Evolutionary conservation across 306 rosid genomes (phyloP), one percentile per base, ranked within the genome.

Genomic region (Alnus rubra): DNA sequence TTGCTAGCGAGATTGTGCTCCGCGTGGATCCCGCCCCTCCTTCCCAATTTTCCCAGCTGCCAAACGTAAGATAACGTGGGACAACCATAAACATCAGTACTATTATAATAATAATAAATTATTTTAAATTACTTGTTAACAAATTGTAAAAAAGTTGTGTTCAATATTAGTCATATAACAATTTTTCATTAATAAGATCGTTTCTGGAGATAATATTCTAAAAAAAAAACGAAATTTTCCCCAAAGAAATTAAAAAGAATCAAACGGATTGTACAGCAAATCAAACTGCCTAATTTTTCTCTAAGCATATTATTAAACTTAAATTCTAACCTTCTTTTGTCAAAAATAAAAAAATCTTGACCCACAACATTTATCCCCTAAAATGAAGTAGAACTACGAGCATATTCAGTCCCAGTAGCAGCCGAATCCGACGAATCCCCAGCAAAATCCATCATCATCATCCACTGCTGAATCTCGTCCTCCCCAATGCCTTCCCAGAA

Each of bases 351-450:
- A 23, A 42, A 42, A 42, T 42, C 8, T 42, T 42, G 45, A 42
- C 45, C 45, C 45, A 49, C 14, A 49, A 49, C 52, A 49, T 49
- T 9, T 49, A 49, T 49, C 52, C 6, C 52, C 52, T 49, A 49
- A 2, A 49, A 9, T 79, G 65, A 59, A 19, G 65, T 9, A 4
- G 65, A 73, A 68, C 88, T 80, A 13, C 69, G 81, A 71, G 73
- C 55, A 78, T 79, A 76, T 35, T 88, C 81, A 0, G 90, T 65
- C 44, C 60, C 74, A 12, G 62, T 76, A 39, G 15, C 51, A 2
- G 74, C 88, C n/a, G 97, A 90, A 31, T 83, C 82, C 13, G 92
- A 84, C 0, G 92, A 87, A 19, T 89, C 80, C 7, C 69, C 83
- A 2, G 67, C 31, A 37, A 84, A 88, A 80, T 91, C 91, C 88